phyloP scores from a whole-genome alignment of 495 filamentous ascomycete species.

The Neurospora sp. region DNA sequence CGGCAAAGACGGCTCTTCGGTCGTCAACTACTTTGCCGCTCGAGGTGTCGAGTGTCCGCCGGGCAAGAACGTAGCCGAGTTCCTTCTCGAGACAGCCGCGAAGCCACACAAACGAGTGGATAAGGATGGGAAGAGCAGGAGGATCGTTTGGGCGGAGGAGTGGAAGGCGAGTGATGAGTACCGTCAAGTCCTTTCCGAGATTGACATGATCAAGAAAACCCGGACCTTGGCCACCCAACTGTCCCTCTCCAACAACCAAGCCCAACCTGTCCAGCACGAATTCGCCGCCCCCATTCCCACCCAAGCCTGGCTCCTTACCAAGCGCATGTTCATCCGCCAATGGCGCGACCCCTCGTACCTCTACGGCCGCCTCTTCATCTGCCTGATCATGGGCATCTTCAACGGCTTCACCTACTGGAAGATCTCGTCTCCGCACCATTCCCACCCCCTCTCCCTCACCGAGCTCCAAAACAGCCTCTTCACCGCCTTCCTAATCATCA shows the following conservation, averaged over 20 bases:
- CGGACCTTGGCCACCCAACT: constrained; percentile 15
- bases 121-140: constrained; percentile 38
- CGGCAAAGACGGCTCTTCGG: constrained; percentile 36
- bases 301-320: constrained; percentile 40
- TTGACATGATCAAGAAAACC: constrained; percentile 50
- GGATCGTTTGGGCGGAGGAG: constrained; percentile 68
- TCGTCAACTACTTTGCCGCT: constrained; percentile 42
- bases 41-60: constrained; percentile 60
- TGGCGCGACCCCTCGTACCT: constrained; percentile 73
- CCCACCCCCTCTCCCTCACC: constrained; percentile 23
- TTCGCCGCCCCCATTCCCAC: constrained; percentile 26
- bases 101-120: constrained; percentile 55
- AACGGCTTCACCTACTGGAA: constrained; percentile 85
- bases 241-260: constrained; percentile 28
- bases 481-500: constrained; percentile 62
- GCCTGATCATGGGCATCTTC: constrained; percentile 49
- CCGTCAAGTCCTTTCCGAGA: constrained; percentile 52
- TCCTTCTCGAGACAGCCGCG: constrained; percentile 72
- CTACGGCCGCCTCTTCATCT: constrained; percentile 53
- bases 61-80: constrained; percentile 69
- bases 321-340: constrained; percentile 66
- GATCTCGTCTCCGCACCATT: constrained; percentile 21
- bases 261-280: constrained; percentile 11
- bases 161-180: constrained; percentile 69
- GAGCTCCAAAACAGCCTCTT: constrained; percentile 80